Evolutionary conservation across 148 eudicot species (phyloP).

Genomic region (Heliamphora exappendiculata): DNA sequence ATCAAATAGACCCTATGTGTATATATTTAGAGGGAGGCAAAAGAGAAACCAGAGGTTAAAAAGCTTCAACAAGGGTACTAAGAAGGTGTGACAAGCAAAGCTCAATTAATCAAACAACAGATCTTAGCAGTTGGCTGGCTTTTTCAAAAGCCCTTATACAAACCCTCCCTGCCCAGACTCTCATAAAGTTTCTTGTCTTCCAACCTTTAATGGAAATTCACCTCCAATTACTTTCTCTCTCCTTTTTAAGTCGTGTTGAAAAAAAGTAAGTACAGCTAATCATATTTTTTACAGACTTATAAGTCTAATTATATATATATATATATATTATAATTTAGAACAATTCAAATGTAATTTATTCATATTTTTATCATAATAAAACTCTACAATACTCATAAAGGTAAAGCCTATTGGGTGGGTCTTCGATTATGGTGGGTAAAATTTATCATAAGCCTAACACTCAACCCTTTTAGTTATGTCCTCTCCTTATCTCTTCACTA

Average conservation of each 20-base stretch:
- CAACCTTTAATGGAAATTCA: constrained; percentile 27
- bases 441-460: too few relatives aligned
- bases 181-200: constrained; percentile 52
- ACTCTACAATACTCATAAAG: too few relatives aligned
- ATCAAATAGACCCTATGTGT: too few relatives aligned
- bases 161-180: constrained; percentile 26
- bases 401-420: too few relatives aligned
- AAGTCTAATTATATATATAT: too few relatives aligned
- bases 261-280: too few relatives aligned
- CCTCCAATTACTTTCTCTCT: neutral
- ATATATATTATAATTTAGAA: too few relatives aligned
- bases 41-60: constrained; percentile 40
- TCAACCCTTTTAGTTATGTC: neutral
- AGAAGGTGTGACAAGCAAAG: constrained; percentile 20
- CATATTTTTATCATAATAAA: too few relatives aligned
- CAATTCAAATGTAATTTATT: too few relatives aligned
- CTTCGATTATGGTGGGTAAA: too few relatives aligned
- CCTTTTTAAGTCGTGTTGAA: too few relatives aligned
- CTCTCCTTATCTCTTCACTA: neutral
- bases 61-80: constrained; percentile 32
- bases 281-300: too few relatives aligned
- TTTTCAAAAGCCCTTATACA: constrained; percentile 29
- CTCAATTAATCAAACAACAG: constrained; percentile 12
- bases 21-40: neutral
- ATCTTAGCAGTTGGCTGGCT: constrained; percentile 19